phyloP scores from a whole-genome alignment of 2,329 filamentous ascomycete genomes.

The Venturia nashicola region DNA sequence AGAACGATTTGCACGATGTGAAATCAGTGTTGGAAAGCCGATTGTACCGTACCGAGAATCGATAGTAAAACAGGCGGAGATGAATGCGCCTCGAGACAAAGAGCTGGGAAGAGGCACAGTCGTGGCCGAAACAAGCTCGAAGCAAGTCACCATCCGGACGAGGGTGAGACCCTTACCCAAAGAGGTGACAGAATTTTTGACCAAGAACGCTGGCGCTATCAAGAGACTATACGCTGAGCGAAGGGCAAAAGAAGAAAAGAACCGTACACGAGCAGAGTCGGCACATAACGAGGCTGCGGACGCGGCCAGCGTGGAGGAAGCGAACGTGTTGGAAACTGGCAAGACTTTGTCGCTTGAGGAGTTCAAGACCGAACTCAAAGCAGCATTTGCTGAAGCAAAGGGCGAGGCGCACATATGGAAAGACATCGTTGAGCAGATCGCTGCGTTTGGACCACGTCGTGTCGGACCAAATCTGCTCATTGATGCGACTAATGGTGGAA shows the following conservation, averaged over 20 bases:
- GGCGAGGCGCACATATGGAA: conserved; percentile 67
- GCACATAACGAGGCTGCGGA: conserved; percentile 25
- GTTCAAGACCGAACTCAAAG: conserved; percentile 60
- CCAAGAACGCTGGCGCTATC: conserved; percentile 67
- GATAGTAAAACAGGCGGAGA: conserved; percentile 77
- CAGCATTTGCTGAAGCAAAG: conserved; percentile 58
- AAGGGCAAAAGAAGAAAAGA: conserved; percentile 34
- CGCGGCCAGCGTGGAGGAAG: conserved; percentile 33
- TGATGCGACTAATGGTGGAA: conserved; percentile 61
- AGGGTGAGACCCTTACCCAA: conserved; percentile 67
- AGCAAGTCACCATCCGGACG: conserved; percentile 68
- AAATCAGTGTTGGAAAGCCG: conserved; percentile 84
- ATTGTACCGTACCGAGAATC: conserved; percentile 95
- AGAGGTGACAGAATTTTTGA: conserved; percentile 71
- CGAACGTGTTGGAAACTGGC: conserved; percentile 43
- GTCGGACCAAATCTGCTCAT: conserved; percentile 82
- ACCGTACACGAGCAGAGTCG: conserved; percentile 26
- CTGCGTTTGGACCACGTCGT: conserved; percentile 78
- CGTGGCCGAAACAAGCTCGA: conserved; percentile 64
- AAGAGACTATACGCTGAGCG: conserved; percentile 67
- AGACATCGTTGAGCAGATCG: conserved; percentile 64
- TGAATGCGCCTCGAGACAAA: conserved; percentile 77
- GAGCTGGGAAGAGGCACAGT: conserved; percentile 77
- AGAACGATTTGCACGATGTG: conserved; percentile 85
- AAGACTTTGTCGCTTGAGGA: conserved; percentile 59